Evolutionary conservation across 345 rosid species (phyloP), one percentile per base, ranked within the genome.

Genomic region (Gossypium arboreum): DNA sequence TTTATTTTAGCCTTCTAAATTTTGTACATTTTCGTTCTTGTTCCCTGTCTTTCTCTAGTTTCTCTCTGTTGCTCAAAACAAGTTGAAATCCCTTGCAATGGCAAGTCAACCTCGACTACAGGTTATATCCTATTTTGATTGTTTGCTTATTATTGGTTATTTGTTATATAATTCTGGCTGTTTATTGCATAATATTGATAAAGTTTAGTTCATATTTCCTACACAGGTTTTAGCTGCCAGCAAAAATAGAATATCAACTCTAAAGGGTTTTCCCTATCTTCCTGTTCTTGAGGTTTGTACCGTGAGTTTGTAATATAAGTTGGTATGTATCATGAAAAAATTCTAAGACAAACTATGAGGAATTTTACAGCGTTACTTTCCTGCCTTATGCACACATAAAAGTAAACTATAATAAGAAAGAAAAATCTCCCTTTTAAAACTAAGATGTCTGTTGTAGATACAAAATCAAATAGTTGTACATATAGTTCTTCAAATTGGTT

Each of bases 81-180:
- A 91, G 81, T 83, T 94, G 75, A 94, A 91, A 82, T 91, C 98
- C 77, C 93, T 94, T 74, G 85, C 98, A 69, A 92, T 94, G 98
- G 97, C 98, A 82, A 91, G 91, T 81, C 98, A 94, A 83, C 98
- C 98, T 69, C 90, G 98, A 77, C 88, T 94, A 22, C 98, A 94
- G 98, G 98, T 92, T 78, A 79, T 77, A 34, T 71, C 45, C 44
- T 76, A 45, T 76, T 77, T 73, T 68, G 18, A 16, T 60, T 71
- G n/a, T 52, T 27, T 59, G 64, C 68, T 58, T 67, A 22, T 43
- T 68, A 39, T 75, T 72, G 71, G 73, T 66, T 58, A 27, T 58
- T 22, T 24, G 3, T 44, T 20, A 68, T 74, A 44, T 74, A 29
- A 58, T 68, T 75, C 74, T 24, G 56, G 72, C 62, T 24, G 17